Evolutionary conservation across 257 asterid species (phyloP).

Genomic region (Salvia splendens): DNA sequence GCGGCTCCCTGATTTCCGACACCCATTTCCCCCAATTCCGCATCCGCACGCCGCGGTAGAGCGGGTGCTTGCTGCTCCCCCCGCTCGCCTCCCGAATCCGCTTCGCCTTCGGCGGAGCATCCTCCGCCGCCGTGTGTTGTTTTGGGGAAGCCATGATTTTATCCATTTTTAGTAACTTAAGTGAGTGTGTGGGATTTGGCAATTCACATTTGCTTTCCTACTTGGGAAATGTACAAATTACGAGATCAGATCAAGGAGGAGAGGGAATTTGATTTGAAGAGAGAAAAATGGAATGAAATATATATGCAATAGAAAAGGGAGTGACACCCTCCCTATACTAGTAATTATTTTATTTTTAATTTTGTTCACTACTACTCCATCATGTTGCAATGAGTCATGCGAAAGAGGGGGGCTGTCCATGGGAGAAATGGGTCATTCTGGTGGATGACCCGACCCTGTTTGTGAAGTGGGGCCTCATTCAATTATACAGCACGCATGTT

Average conservation of each 20-base stretch:
- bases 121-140: not conserved
- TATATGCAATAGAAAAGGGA: slow-evolving; percentile 8
- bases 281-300: slow-evolving; percentile 39
- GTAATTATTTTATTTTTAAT: not conserved
- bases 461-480: slow-evolving; percentile 45
- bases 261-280: not conserved
- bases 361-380: slow-evolving; percentile 27
- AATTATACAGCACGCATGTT: no score
- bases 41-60: slow-evolving; percentile 83
- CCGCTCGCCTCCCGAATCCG: slow-evolving; percentile 41
- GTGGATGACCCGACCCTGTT: slow-evolving; percentile 16
- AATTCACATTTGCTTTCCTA: slow-evolving; percentile 26
- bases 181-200: slow-evolving; percentile 18
- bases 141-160: not conserved
- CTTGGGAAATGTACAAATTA: slow-evolving; percentile 25
- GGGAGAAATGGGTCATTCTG: slow-evolving; percentile 52
- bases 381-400: slow-evolving; percentile 36
- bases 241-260: no score
- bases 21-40: slow-evolving; percentile 96
- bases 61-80: slow-evolving; percentile 51
- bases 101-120: slow-evolving; percentile 39
- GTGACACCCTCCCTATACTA: not conserved
- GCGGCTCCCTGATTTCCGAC: slow-evolving; percentile 80
- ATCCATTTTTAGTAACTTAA: slow-evolving; percentile 7
- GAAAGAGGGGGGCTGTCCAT: slow-evolving; percentile 36